These are phyloP conservation scores for Fusarium sp. DNA, from an alignment of 2,329 filamentous ascomycete genomes.

Conservation along the genomic window DNA sequence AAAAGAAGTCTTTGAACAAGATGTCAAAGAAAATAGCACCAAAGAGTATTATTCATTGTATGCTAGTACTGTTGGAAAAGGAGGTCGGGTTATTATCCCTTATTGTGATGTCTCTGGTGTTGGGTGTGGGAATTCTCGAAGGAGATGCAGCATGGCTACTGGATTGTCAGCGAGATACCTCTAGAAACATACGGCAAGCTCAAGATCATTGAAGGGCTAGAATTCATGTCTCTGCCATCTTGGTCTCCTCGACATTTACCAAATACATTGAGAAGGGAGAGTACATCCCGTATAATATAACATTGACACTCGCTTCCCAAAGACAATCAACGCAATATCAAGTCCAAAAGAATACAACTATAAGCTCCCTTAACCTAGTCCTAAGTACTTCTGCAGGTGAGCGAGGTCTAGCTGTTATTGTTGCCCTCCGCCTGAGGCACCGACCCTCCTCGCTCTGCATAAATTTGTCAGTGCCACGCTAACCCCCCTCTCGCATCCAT, in stretches of 20 bases:
- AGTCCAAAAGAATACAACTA: neutral
- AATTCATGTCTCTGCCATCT: neutral
- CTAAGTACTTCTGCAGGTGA: neutral
- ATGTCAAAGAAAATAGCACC: fast-evolving
- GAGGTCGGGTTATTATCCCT: neutral
- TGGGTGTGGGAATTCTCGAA: neutral
- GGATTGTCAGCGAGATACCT: neutral
- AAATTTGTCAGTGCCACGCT: neutral
- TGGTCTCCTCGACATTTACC: fast-evolving
- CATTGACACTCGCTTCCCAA: neutral
- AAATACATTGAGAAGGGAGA: neutral
- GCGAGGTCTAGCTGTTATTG: neutral
- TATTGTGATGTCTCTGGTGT: no score
- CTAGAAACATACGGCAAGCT: neutral
- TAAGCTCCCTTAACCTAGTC: fast-evolving
- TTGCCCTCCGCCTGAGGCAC: neutral
- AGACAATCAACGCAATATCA: no score
- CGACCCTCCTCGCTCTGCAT: neutral
- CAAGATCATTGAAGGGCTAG: fast-evolving
- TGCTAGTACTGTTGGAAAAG: neutral
- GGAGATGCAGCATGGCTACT: neutral
- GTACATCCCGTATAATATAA: neutral
- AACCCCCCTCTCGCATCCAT: neutral
- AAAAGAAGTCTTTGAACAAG: neutral
- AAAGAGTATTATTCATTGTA: neutral